phyloP scores from a whole-genome alignment of 352 stramenopile species.

The Blastocystis sp. region DNA sequence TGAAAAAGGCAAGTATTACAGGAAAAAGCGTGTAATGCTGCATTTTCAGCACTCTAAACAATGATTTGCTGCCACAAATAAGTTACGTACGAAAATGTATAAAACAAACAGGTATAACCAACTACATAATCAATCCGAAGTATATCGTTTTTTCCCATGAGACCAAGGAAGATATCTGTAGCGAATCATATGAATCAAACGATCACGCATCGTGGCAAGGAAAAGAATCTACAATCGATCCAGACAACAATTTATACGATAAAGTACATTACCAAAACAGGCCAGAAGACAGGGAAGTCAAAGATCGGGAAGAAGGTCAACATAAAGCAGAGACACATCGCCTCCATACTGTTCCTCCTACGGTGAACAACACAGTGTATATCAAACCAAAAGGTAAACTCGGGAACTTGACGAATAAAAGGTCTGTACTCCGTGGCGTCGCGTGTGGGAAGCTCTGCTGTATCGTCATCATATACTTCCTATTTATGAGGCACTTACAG shows the following conservation, averaged over 20 bases:
- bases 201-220: slow-evolving; percentile 46
- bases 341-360: slow-evolving; percentile 55
- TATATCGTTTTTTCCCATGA: slow-evolving; percentile 52
- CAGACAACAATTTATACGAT: background rate
- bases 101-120: background rate
- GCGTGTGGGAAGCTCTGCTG: slow-evolving; percentile 47
- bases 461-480: slow-evolving; percentile 59
- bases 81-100: background rate
- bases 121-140: slow-evolving; percentile 35
- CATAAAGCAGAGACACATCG: slow-evolving; percentile 24
- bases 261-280: slow-evolving; percentile 58
- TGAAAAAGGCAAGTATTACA: background rate
- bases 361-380: background rate
- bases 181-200: slow-evolving; percentile 57
- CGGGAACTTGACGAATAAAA: slow-evolving; percentile 49
- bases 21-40: background rate
- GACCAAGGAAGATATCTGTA: slow-evolving; percentile 58
- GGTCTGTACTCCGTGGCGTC: slow-evolving; percentile 42
- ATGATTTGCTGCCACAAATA: background rate
- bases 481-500: background rate
- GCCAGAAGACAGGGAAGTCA: slow-evolving; percentile 58
- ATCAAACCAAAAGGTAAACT: slow-evolving; percentile 53
- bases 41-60: background rate
- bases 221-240: slow-evolving; percentile 29
- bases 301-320: slow-evolving; percentile 45